These are phyloP conservation scores for Papiliotrema flavescens DNA, from an alignment of 1,284 basidiomycete species.

Conservation along the genomic window DNA sequence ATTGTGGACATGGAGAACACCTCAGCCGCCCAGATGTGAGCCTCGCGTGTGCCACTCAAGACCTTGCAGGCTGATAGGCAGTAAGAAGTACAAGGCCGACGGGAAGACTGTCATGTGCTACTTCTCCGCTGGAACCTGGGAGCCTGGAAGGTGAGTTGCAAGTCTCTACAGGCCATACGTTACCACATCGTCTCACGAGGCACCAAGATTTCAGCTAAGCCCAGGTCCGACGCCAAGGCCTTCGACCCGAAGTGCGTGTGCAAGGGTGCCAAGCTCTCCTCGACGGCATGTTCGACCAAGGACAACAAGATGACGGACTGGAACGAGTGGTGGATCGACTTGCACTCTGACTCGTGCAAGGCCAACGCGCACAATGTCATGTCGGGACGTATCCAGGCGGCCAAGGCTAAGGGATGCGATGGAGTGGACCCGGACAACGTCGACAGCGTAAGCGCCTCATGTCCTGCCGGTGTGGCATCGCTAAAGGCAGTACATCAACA, in stretches of 20 bases:
- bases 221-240: constrained; percentile 14
- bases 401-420: constrained; percentile 42
- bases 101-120: constrained; percentile 47
- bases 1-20: constrained; percentile 21
- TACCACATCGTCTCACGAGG: too few species aligned
- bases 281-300: constrained; percentile 6
- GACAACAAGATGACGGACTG: constrained; percentile 32
- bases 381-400: constrained; percentile 28
- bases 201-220: neutral
- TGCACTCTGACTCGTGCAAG: constrained; percentile 22
- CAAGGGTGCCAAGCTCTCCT: constrained; percentile 11
- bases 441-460: constrained; percentile 22
- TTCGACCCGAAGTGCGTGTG: constrained; percentile 32
- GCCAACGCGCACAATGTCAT: constrained; percentile 23
- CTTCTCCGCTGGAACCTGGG: constrained; percentile 42
- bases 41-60: neutral
- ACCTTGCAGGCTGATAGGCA: neutral
- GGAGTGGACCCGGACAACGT: constrained; percentile 47
- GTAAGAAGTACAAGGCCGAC: constrained; percentile 13
- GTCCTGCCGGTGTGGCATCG: neutral
- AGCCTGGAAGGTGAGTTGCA: constrained; percentile 19
- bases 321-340: constrained; percentile 40
- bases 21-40: constrained; percentile 15
- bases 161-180: neutral
- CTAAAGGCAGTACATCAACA: constrained; percentile 25